phyloP scores from a whole-genome alignment of 441 rosid genomes.

The Daphne laureola region DNA sequence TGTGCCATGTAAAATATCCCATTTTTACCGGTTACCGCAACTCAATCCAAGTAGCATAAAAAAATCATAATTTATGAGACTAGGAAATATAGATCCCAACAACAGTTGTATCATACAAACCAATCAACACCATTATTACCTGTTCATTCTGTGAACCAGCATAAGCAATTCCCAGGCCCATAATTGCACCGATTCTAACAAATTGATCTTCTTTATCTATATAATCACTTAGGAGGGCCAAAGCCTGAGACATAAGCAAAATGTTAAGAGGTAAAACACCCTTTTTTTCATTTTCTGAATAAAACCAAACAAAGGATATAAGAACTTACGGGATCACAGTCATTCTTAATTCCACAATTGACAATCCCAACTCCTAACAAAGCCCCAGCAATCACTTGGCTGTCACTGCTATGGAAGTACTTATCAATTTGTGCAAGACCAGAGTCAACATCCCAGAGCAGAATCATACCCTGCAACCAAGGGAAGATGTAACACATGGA shows the following conservation, averaged over 20 bases:
- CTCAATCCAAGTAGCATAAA: too few relatives aligned
- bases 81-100: too few relatives aligned
- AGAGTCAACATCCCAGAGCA: conserved; percentile 86
- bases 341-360: conserved; percentile 74
- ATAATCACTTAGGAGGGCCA: conserved; percentile 74
- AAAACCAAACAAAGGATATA: conserved; percentile 7
- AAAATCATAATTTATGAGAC: too few relatives aligned
- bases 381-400: conserved; percentile 84
- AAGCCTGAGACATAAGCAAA: conserved; percentile 47
- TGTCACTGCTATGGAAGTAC: conserved; percentile 81
- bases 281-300: neutral
- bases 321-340: conserved; percentile 85
- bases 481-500: neutral
- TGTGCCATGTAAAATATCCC: neutral
- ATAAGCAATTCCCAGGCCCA: conserved; percentile 94
- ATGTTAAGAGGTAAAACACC: conserved; percentile 11
- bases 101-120: too few relatives aligned
- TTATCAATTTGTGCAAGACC: conserved; percentile 93
- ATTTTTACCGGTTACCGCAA: too few relatives aligned
- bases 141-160: conserved; percentile 91
- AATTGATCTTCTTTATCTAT: conserved; percentile 70
- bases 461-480: conserved; percentile 76
- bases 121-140: conserved; percentile 27
- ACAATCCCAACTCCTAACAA: conserved; percentile 89
- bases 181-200: conserved; percentile 82